phyloP scores from a whole-genome alignment of 2,329 filamentous ascomycete species.

The Chaetomium strumarium region DNA sequence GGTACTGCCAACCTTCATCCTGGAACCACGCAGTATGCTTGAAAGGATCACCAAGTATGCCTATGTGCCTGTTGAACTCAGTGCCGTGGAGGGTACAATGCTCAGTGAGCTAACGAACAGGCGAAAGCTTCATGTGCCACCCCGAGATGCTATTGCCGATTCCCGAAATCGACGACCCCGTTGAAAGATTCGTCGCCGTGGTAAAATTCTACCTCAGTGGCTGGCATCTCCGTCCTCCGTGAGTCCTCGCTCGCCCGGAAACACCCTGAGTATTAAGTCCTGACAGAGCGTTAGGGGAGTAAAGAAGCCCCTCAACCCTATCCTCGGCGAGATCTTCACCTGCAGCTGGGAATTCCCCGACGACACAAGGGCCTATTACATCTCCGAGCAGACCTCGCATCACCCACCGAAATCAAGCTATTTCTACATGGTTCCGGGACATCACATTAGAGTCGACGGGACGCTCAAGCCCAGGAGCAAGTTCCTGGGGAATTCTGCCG shows the following conservation, averaged over 20 bases:
- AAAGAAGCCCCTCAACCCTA: conserved; percentile 96
- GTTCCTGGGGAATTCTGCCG: conserved; percentile 94
- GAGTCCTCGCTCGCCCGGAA: conserved; percentile 35
- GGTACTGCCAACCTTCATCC: conserved; percentile 92
- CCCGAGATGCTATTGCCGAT: conserved; percentile 91
- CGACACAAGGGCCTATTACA: conserved; percentile 84
- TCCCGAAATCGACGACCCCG: conserved; percentile 78
- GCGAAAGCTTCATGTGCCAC: conserved; percentile 91
- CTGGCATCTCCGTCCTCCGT: conserved; percentile 98
- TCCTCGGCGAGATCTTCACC: conserved; percentile 89
- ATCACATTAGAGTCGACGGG: conserved; percentile 91
- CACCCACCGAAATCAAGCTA: conserved; percentile 98
- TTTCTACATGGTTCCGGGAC: conserved; percentile 94
- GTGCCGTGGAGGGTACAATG: neutral
- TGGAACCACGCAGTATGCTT: conserved; percentile 95
- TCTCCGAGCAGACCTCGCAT: conserved; percentile 95
- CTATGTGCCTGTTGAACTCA: too few relatives aligned
- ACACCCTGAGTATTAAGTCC: conserved; percentile 3
- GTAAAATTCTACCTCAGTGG: conserved; percentile 98
- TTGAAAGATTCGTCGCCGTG: conserved; percentile 85
- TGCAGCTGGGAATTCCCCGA: conserved; percentile 93
- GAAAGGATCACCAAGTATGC: conserved; percentile 96
- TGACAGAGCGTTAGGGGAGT: conserved; percentile 61
- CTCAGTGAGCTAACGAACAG: conserved; percentile 7
- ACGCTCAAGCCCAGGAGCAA: conserved; percentile 91